Conservation (phyloP, 2,329 filamentous ascomycete genomes). For the Fusarium goolgardi region DNA sequence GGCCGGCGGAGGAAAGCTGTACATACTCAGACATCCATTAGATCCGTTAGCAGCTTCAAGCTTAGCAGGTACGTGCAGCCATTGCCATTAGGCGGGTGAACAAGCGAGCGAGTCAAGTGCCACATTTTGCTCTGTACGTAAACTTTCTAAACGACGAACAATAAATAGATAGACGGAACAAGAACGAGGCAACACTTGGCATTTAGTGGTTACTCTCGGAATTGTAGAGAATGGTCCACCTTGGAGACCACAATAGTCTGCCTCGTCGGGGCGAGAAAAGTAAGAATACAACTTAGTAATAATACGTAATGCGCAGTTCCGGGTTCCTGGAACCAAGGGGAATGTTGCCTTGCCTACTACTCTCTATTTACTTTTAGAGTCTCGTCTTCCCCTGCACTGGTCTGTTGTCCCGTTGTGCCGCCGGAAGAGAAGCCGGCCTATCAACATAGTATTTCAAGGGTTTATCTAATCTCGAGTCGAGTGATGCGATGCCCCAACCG, state of each 20-base stretch:
- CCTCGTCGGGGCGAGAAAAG: constrained; percentile 2
- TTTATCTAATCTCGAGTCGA: neutral
- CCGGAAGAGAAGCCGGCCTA: constrained; percentile 32
- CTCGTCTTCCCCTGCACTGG: constrained; percentile 22
- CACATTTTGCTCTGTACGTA: constrained; percentile 14
- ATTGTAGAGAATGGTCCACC: neutral
- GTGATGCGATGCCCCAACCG: constrained; percentile 34
- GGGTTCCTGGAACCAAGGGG: constrained; percentile 30
- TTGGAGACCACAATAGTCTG: neutral
- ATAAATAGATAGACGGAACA: neutral
- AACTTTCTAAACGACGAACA: neutral
- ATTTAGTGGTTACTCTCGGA: neutral
- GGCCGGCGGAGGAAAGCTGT: neutral
- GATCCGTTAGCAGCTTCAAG: neutral
- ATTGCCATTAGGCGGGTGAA: constrained; percentile 9
- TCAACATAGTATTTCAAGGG: constrained; percentile 8
- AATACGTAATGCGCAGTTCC: constrained; percentile 3
- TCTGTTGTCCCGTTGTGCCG: constrained; percentile 21
- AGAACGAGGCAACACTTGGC: constrained; percentile 5
- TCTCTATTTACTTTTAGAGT: constrained; percentile 17
- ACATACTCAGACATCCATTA: neutral
- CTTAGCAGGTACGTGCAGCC: neutral
- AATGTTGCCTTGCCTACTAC: constrained; percentile 18
- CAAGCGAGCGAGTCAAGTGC: constrained; percentile 25
- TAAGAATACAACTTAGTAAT: neutral